Percentiles rank a stretch among this genome's conserved stretches.
Conservation (phyloP, 2,329 filamentous ascomycete genomes). For the Corniculantispora saksenae region DNA sequence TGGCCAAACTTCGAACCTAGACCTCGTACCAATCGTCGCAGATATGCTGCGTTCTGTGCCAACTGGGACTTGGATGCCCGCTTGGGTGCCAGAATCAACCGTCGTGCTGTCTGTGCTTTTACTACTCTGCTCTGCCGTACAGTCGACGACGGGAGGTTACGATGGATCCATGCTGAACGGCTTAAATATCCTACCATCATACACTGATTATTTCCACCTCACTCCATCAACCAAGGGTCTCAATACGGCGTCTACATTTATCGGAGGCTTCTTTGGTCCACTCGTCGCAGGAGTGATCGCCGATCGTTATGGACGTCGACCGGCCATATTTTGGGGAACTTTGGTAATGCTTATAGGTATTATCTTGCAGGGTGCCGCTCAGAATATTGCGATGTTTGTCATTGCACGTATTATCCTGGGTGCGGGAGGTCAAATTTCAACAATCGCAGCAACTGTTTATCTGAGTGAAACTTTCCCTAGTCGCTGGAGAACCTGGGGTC, state of each 20-base stretch:
- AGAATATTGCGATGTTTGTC: slow-evolving; percentile 55
- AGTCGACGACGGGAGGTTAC: slow-evolving; percentile 40
- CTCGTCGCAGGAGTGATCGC: slow-evolving; percentile 42
- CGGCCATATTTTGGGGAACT: slow-evolving; percentile 47
- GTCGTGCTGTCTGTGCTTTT: slow-evolving; percentile 40
- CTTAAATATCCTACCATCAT: slow-evolving; percentile 57
- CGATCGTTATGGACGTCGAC: slow-evolving; percentile 45
- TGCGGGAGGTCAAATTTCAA: slow-evolving; percentile 44
- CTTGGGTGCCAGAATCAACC: slow-evolving; percentile 47
- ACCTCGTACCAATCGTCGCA: not conserved
- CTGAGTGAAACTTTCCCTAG: slow-evolving; percentile 50
- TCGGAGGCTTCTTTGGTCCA: slow-evolving; percentile 49
- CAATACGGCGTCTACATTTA: slow-evolving; percentile 57
- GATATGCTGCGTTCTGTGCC: slow-evolving; percentile 14
- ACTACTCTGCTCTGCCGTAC: slow-evolving; percentile 45
- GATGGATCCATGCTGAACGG: slow-evolving; percentile 57
- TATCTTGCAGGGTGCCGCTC: slow-evolving; percentile 48
- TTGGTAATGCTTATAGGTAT: slow-evolving; percentile 44
- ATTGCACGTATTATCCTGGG: slow-evolving; percentile 49
- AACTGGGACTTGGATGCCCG: slow-evolving; percentile 49
- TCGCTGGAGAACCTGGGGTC: slow-evolving; percentile 25
- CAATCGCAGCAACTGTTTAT: slow-evolving; percentile 47
- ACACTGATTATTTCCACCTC: slow-evolving; percentile 57
- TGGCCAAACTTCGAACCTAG: not conserved
- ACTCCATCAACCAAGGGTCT: slow-evolving; percentile 53